Percentiles rank a stretch among this genome's conserved stretches.
phyloP scores from a whole-genome alignment of 805 yeast genomes.

The Lachancea nothofagi region DNA sequence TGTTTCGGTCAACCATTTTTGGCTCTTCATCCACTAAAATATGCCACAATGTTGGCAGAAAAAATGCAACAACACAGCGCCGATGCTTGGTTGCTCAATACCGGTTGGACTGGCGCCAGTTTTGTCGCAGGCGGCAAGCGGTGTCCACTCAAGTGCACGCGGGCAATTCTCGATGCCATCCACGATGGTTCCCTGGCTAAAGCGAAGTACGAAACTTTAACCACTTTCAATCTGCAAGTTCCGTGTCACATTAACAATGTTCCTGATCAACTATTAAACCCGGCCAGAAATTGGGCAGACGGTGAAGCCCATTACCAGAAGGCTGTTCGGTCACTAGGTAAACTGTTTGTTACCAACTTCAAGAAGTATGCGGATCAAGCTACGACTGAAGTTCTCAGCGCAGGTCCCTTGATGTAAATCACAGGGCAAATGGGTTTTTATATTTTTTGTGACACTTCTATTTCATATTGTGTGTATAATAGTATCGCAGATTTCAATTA shows the following conservation, averaged over 20 bases:
- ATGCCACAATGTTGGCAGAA: conserved; percentile 92
- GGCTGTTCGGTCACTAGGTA: conserved; percentile 64
- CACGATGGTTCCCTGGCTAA: conserved; percentile 84
- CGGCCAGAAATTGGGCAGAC: conserved; percentile 72
- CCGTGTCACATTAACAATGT: conserved; percentile 75
- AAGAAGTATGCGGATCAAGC: conserved; percentile 77
- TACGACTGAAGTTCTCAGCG: conserved; percentile 81
- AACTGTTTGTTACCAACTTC: conserved; percentile 80
- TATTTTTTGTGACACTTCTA: no score
- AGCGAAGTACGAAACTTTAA: conserved; percentile 77
- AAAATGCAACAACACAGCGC: conserved; percentile 87
- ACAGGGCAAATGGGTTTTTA: background rate
- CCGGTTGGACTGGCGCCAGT: conserved; percentile 98
- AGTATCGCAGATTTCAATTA: background rate
- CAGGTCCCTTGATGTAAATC: conserved; percentile 58
- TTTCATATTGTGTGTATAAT: background rate
- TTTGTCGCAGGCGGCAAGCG: conserved; percentile 92
- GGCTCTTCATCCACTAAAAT: conserved; percentile 96
- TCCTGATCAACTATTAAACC: conserved; percentile 81
- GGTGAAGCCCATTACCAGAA: conserved; percentile 46
- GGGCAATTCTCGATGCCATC: conserved; percentile 91
- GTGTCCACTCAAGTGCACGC: conserved; percentile 95
- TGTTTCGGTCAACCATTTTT: conserved; percentile 99
- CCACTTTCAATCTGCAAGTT: conserved; percentile 78
- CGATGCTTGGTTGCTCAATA: conserved; percentile 92